Percentiles rank a stretch among this genome's conserved stretches.
Conservation (phyloP, 805 yeast genomes). For the Kuraishia hungarica region DNA sequence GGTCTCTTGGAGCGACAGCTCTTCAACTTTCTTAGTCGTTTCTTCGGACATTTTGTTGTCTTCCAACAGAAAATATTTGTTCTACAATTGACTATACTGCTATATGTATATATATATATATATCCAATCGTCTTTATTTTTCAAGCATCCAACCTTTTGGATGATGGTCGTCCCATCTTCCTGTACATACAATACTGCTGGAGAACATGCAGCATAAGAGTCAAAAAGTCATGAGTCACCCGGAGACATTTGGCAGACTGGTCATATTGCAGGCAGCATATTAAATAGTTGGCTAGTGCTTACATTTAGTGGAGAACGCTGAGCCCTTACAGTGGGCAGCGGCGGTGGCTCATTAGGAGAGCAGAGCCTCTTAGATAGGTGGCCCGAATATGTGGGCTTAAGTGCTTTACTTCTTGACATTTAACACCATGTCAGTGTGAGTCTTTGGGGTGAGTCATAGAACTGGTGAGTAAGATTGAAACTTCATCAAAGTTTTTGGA, state of each 20-base stretch:
- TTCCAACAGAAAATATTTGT: background rate
- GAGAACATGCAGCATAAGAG: background rate
- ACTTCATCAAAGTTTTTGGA: too few species aligned
- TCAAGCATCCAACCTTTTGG: background rate
- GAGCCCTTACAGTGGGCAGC: too few species aligned
- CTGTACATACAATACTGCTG: slow-evolving; percentile 1
- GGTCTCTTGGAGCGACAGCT: slow-evolving; percentile 11
- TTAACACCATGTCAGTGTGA: too few species aligned
- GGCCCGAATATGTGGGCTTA: too few species aligned
- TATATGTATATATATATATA: too few species aligned
- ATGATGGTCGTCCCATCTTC: background rate
- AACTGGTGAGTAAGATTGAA: too few species aligned
- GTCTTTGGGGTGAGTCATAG: too few species aligned
- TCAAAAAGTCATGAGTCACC: slow-evolving; percentile 1
- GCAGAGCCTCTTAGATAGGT: too few species aligned
- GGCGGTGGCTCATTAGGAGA: too few species aligned
- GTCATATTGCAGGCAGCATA: background rate
- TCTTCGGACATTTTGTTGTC: slow-evolving; percentile 21
- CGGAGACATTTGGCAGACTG: slow-evolving; percentile 3
- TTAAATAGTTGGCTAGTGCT: background rate
- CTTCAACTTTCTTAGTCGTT: slow-evolving; percentile 18
- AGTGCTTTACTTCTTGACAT: too few species aligned
- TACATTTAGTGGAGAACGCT: background rate
- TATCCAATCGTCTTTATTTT: background rate
- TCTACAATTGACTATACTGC: too few species aligned